A percentile compares a stretch with the other conserved stretches of the same genome.
Conservation (phyloP, 768 basidiomycete genomes). For the Leccinum olivaceopallidum region DNA sequence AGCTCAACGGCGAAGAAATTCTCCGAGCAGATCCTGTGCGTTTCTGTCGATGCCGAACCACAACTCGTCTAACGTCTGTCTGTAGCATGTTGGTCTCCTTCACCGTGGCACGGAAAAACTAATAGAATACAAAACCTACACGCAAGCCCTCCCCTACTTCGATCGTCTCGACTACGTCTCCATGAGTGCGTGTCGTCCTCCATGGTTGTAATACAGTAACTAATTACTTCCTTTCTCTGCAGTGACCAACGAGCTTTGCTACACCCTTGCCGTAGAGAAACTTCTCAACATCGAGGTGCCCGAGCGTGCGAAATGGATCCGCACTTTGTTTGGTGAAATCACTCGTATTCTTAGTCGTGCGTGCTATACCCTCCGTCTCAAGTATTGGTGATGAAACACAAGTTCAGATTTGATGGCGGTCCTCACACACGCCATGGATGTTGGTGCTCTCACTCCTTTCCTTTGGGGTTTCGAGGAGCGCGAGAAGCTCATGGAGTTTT, state of each 20-base stretch:
- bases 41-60: not conserved
- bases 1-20: slow-evolving; percentile 96
- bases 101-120: slow-evolving; percentile 98
- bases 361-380: slow-evolving; percentile 28
- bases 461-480: slow-evolving; percentile 99
- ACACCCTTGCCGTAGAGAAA: slow-evolving; percentile 97
- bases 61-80: slow-evolving; percentile 10
- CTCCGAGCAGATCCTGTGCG: slow-evolving; percentile 80
- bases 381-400: not conserved
- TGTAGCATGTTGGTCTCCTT: slow-evolving; percentile 88
- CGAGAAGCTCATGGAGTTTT: slow-evolving; percentile 99
- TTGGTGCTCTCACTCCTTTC: slow-evolving; percentile 97
- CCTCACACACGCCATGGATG: slow-evolving; percentile 94
- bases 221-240: slow-evolving; percentile 11
- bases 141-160: slow-evolving; percentile 97
- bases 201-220: not conserved
- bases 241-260: slow-evolving; percentile 99
- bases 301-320: slow-evolving; percentile 97
- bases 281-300: slow-evolving; percentile 96
- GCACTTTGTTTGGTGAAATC: slow-evolving; percentile 95
- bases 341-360: slow-evolving; percentile 92
- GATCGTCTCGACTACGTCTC: slow-evolving; percentile 99
- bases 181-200: slow-evolving; percentile 71
- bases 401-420: slow-evolving; percentile 89
- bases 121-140: slow-evolving; percentile 98